Evolutionary conservation across 1,284 basidiomycete species (phyloP), one percentile per base, ranked within the genome.

Genomic region (Pseudomicrostroma phylloplanum): DNA sequence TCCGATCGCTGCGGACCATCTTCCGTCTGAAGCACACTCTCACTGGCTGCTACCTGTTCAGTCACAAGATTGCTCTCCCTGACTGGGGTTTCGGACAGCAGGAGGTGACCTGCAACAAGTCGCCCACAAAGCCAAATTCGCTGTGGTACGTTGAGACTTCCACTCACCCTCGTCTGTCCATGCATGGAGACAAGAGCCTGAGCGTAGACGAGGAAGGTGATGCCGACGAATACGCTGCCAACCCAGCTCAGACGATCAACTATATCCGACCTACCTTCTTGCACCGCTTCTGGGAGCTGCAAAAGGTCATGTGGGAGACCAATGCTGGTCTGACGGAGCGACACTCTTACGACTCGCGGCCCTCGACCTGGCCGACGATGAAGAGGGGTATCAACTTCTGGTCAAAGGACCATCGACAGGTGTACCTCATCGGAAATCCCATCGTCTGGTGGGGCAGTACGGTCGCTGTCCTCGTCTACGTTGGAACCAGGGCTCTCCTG

Each of bases 21-120:
- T 96, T 98, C 82, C 84, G 89, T 68, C 82, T 99, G 58, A 83
- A 88, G 66, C 96, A 98, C 81, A 84, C 85, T 19, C 83, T 93
- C 67, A 90, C 89, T 0, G 91, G 92, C 2, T 98, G 94, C 81
- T 97, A 96, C 80, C 83, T 99, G 55, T 99, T 97, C 84, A 93
- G 90, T 56, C 96, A 98, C 83, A 94, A 93, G 80, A 89, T 97
- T 74, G 93, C 96, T 81, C 82, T 99, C 2, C 96, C 96, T 0
- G 90, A 96, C 11, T 98, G 96, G 96, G 96, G 88, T 0, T 98
- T 86, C 73, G 93, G 96, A 72, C 96, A 98, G 81, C 96, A 98
- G 80, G 96, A 99, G 78, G 94, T 81, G 2, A 96, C 92, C 0
- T 96, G 92, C 81, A 96, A 96, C 82, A 93, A 93, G 84, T 94